phyloP scores from a whole-genome alignment of 805 yeast species.

The Spencermartinsiella europaea region DNA sequence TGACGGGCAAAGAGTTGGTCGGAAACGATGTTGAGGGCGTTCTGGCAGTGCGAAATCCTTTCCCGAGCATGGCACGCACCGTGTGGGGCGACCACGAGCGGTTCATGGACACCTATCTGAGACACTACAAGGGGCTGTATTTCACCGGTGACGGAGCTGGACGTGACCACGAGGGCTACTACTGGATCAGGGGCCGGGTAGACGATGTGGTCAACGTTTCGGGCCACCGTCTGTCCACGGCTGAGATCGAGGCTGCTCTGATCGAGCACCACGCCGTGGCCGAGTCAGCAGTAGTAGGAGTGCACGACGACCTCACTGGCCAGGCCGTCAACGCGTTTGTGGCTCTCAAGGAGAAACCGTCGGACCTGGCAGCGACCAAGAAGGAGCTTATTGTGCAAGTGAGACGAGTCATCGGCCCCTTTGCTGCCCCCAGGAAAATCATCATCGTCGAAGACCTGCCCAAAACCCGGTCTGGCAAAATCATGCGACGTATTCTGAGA shows the following conservation, averaged over 20 bases:
- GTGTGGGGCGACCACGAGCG: conserved; percentile 85
- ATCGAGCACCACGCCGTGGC: conserved; percentile 74
- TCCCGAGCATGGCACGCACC: conserved; percentile 99
- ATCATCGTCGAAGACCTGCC: conserved; percentile 87
- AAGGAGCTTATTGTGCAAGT: conserved; percentile 79
- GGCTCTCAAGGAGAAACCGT: conserved; percentile 58
- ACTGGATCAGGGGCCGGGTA: conserved; percentile 97
- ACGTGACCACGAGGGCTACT: conserved; percentile 91
- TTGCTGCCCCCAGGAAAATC: conserved; percentile 92
- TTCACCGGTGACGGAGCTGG: conserved; percentile 99
- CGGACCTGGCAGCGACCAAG: conserved; percentile 40
- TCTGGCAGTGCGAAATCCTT: conserved; percentile 77
- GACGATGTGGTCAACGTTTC: conserved; percentile 98
- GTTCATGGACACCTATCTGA: conserved; percentile 84
- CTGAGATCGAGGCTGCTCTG: conserved; percentile 93
- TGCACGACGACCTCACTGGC: conserved; percentile 92
- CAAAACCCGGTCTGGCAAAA: conserved; percentile 97
- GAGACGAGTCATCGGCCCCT: conserved; percentile 84
- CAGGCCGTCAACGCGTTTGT: conserved; percentile 97
- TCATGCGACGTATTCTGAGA: conserved; percentile 96
- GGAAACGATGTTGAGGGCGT: conserved; percentile 97
- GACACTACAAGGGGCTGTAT: conserved; percentile 88
- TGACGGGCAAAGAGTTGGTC: conserved; percentile 73
- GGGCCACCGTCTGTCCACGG: conserved; percentile 97
- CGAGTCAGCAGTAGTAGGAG: conserved; percentile 96